Base-by-base conservation (phyloP, 192 early-diverging fungal species). In the Funneliformis mosseae region DNA sequence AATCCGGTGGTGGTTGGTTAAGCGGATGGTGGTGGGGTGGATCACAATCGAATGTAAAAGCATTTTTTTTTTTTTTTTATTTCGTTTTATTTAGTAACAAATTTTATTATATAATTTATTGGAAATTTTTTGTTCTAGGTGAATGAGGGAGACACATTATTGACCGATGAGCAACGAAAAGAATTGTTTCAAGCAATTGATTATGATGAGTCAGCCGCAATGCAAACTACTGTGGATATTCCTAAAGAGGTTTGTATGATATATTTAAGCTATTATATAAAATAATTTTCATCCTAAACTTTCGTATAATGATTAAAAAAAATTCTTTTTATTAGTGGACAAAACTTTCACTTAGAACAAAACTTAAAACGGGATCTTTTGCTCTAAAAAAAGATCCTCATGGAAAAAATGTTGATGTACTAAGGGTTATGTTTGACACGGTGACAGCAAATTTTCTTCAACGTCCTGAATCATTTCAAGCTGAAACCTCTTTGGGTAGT, bases 111-210 rank as follows among this genome's bases (percentile, higher is more conserved):
- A 21, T 68, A n/a, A 18, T 43, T 50, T 33, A 61, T n/a, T 45
- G 6, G 25, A 50, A 33, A 33, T 46, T 69, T 8, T 33, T 6
- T 64, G 61, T 12, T 63, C 61, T 70, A 81, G 75, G 16, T 59
- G 12, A 61, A 38, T 59, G 86, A 85, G 18, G 84, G 82, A 5
- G 78, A 85, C 14, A 71, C 87, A 5, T 80, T 84, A 45, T 90
- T 96, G 59, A 92, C 94, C 23, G 95, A 96, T 43, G 93, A 92
- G 63, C 95, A 98, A 76, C 91, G 94, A 69, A 91, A 95, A 79
- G 93, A 97, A 84, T 88, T 98, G 16, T 97, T 96, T 87, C 92
- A 97, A 42, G 94, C 95, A 10, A 98, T 98, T 74, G 97, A 98
- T 71, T 98, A 93, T 83, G 94, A 98, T 81, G 96, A 96, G 73